These are phyloP conservation scores for Candida tallmaniae DNA, from an alignment of 805 yeast genomes.

Conservation along the genomic window DNA sequence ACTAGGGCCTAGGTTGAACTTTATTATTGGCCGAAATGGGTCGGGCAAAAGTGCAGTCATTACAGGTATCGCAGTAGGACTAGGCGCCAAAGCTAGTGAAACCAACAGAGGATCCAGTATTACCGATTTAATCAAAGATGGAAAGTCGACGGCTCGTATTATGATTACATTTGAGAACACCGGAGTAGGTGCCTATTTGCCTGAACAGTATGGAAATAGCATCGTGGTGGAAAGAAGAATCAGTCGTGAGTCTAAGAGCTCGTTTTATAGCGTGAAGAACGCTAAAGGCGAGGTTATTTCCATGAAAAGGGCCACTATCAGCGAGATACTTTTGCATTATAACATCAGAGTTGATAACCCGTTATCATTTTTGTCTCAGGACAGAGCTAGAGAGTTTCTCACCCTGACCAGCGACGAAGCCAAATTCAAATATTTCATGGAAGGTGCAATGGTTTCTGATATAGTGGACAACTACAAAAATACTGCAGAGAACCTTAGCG, in stretches of 20 bases:
- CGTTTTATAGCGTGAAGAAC: constrained; percentile 52
- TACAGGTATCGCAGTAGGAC: constrained; percentile 81
- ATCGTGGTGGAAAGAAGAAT: constrained; percentile 70
- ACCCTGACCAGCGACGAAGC: constrained; percentile 68
- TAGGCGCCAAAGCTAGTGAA: constrained; percentile 84
- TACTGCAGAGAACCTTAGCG: constrained; percentile 24
- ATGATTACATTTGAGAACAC: constrained; percentile 59
- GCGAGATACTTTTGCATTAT: constrained; percentile 62
- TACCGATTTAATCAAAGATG: constrained; percentile 71
- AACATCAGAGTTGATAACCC: constrained; percentile 85
- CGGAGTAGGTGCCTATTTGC: constrained; percentile 62
- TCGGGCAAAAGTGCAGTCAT: constrained; percentile 86
- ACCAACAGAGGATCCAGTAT: constrained; percentile 80
- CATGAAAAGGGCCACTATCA: constrained; percentile 59
- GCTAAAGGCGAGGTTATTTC: constrained; percentile 48
- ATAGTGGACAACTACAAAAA: constrained; percentile 49
- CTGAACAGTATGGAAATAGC: constrained; percentile 59
- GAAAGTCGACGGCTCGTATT: constrained; percentile 64
- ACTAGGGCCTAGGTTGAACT: constrained; percentile 76
- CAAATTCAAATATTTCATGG: constrained; percentile 74
- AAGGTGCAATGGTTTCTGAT: constrained; percentile 70
- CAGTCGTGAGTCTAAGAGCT: constrained; percentile 42
- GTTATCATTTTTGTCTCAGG: constrained; percentile 88
- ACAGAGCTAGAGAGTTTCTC: constrained; percentile 85
- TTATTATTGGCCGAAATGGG: constrained; percentile 87